These are phyloP conservation scores for Neopestalotiopsis sp. DNA, from an alignment of 2,329 filamentous ascomycete species.

Conservation along the genomic window DNA sequence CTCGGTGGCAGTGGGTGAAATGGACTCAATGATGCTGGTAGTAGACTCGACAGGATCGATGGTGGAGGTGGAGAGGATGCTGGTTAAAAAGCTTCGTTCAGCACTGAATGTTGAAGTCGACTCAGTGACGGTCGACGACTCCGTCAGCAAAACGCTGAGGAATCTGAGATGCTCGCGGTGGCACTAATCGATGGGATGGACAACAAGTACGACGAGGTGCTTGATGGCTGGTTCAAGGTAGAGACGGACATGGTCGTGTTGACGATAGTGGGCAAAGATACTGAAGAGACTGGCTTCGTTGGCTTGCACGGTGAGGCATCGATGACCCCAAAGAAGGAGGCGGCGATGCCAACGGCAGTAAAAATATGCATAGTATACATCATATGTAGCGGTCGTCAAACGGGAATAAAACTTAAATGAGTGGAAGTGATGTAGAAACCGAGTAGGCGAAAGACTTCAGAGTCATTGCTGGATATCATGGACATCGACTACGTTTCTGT, in stretches of 20 bases:
- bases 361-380: background rate
- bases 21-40: too few species aligned
- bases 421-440: background rate
- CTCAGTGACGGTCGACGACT: background rate
- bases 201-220: background rate
- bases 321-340: background rate
- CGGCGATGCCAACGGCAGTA: background rate
- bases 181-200: background rate
- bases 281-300: background rate
- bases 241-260: background rate
- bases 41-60: too few species aligned
- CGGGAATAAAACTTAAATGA: background rate
- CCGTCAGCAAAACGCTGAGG: background rate
- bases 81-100: too few species aligned
- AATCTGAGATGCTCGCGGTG: background rate
- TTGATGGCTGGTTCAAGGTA: background rate
- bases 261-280: background rate
- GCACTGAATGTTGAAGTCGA: too few species aligned
- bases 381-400: background rate
- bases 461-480: too few species aligned
- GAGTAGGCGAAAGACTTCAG: background rate
- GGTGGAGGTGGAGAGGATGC: too few species aligned
- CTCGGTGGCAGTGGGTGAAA: background rate
- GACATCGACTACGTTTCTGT: too few species aligned
- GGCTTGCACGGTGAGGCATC: background rate